These are phyloP conservation scores for Yamadazyma paraphyllophila DNA, from an alignment of 805 yeast genomes.

Conservation along the genomic window DNA sequence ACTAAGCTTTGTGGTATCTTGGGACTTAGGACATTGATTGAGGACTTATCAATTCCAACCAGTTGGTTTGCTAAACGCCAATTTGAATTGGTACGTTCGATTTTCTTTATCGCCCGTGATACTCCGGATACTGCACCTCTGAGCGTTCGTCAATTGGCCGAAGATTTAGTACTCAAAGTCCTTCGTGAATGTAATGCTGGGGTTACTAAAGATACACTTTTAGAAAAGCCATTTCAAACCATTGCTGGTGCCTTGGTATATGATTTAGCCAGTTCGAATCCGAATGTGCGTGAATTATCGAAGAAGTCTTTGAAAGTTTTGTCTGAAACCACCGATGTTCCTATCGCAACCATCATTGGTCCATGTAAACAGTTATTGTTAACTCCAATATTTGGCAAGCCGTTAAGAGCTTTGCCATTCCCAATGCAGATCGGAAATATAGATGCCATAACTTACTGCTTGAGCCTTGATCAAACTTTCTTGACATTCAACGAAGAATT, in stretches of 20 bases:
- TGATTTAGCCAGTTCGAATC: constrained; percentile 87
- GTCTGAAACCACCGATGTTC: constrained; percentile 65
- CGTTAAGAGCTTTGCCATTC: constrained; percentile 93
- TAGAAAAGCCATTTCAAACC: constrained; percentile 73
- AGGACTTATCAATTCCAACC: constrained; percentile 64
- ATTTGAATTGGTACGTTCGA: constrained; percentile 78
- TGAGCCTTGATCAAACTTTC: constrained; percentile 76
- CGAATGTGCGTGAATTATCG: constrained; percentile 77
- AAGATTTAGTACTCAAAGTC: constrained; percentile 60
- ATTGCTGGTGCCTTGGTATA: constrained; percentile 87
- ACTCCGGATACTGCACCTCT: constrained; percentile 86
- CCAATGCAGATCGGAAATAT: constrained; percentile 99
- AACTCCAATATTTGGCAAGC: constrained; percentile 95
- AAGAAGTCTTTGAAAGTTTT: constrained; percentile 66
- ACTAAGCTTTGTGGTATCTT: constrained; percentile 85
- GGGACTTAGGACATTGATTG: constrained; percentile 73
- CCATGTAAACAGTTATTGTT: constrained; percentile 80
- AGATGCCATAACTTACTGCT: constrained; percentile 92
- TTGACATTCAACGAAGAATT: constrained; percentile 86
- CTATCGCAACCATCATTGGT: constrained; percentile 71
- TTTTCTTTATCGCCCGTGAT: constrained; percentile 87
- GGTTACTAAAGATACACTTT: constrained; percentile 58
- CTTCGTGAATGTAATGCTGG: constrained; percentile 63
- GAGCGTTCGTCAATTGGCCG: constrained; percentile 71
- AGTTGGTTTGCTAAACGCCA: constrained; percentile 76